Conservation (phyloP, 2,329 filamentous ascomycete species). For the Fusarium hostae region DNA sequence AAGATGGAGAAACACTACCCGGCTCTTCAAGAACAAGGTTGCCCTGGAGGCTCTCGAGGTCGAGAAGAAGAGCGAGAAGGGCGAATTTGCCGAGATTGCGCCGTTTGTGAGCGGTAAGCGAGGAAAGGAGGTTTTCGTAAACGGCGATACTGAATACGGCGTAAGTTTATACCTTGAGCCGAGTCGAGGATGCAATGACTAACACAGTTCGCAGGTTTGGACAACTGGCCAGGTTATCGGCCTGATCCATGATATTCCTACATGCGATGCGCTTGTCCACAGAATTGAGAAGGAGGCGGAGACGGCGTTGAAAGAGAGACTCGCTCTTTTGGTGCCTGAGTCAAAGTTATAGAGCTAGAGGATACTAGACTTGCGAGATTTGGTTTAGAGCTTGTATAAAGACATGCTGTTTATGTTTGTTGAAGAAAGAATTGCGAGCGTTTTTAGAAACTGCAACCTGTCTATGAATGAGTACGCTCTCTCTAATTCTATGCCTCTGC, state of each 20-base stretch:
- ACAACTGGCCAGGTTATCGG: constrained; percentile 96
- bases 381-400: constrained; percentile 16
- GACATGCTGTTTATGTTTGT: not conserved
- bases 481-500: not conserved
- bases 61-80: constrained; percentile 83
- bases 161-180: constrained; percentile 63
- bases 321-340: constrained; percentile 63
- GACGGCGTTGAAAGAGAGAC: constrained; percentile 69
- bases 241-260: constrained; percentile 84
- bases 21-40: constrained; percentile 92
- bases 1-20: constrained; percentile 91
- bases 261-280: constrained; percentile 73
- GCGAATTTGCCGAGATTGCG: constrained; percentile 90
- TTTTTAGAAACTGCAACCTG: not conserved
- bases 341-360: constrained; percentile 65
- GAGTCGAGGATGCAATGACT: not conserved
- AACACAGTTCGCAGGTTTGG: constrained; percentile 75
- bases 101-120: constrained; percentile 90
- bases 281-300: constrained; percentile 84
- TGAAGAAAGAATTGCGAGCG: constrained; percentile 12
- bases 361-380: constrained; percentile 11
- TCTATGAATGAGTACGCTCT: constrained; percentile 9
- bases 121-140: constrained; percentile 89
- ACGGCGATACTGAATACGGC: constrained; percentile 89
- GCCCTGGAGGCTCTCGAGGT: constrained; percentile 82